phyloP scores from a whole-genome alignment of 1,284 basidiomycete genomes.

The Ceratobasidium sp. region DNA sequence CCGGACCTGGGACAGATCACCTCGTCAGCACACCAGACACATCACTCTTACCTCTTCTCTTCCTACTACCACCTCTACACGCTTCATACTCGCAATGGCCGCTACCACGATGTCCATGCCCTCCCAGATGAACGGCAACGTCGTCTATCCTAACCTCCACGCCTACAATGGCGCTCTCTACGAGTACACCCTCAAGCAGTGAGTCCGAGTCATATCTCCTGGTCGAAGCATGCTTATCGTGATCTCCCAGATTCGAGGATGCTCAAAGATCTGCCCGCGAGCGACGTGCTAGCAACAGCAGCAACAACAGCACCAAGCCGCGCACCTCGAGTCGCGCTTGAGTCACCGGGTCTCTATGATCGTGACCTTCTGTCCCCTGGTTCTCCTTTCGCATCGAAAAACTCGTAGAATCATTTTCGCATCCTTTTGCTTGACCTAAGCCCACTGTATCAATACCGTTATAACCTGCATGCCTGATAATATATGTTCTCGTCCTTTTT shows the following conservation, averaged over 20 bases:
- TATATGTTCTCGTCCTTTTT: background rate
- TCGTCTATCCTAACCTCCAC: constrained; percentile 6
- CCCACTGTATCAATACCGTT: constrained; percentile 8
- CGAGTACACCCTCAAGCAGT: constrained; percentile 29
- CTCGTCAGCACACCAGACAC: background rate
- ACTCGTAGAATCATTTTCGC: background rate
- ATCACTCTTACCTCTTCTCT: background rate
- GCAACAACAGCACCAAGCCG: background rate
- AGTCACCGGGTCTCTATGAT: background rate
- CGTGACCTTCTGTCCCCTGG: background rate
- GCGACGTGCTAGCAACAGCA: background rate
- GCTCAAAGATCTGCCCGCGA: background rate
- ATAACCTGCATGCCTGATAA: background rate
- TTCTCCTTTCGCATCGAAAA: background rate
- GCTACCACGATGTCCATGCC: constrained; percentile 24
- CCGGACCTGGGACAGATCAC: background rate
- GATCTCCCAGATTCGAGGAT: background rate
- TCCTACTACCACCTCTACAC: background rate
- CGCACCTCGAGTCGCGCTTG: background rate
- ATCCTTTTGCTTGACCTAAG: background rate
- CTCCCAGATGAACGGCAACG: constrained; percentile 10
- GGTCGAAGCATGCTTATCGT: background rate
- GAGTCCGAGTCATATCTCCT: background rate
- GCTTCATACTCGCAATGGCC: background rate
- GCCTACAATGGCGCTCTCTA: constrained; percentile 29